Evolutionary conservation across 1,284 basidiomycete species (phyloP).

Genomic region (Ceratobasidium sp.): DNA sequence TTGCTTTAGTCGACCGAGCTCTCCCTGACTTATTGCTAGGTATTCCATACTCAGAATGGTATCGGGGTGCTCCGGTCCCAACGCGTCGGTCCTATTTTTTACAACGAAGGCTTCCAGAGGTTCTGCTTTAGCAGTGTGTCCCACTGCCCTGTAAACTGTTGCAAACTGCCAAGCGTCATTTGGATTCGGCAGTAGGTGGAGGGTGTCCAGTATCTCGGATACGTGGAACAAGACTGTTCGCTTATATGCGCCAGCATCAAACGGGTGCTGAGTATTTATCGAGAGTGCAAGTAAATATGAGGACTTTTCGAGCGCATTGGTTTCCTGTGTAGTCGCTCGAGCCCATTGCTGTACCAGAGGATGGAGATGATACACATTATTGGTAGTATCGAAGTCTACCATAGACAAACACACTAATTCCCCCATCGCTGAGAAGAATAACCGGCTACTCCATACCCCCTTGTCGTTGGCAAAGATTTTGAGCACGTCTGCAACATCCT

Average conservation of each 20-base stretch:
- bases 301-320: neutral
- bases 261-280: neutral
- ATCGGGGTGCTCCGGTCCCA: neutral
- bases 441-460: neutral
- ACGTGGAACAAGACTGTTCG: neutral
- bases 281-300: neutral
- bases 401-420: neutral
- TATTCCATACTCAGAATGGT: too few species aligned
- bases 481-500: neutral
- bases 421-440: neutral
- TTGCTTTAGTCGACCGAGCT: neutral
- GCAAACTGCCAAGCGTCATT: too few species aligned
- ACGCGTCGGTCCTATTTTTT: too few species aligned
- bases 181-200: too few species aligned
- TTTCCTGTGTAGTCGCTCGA: neutral
- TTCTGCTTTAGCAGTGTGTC: neutral
- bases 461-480: neutral
- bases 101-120: neutral
- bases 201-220: neutral
- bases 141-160: too few species aligned
- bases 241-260: neutral
- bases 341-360: conserved; percentile 1
- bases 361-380: neutral
- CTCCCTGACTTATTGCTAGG: too few species aligned
- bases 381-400: neutral